Evolutionary conservation across 805 yeast species (phyloP), one percentile per base, ranked within the genome.

Genomic region (Metschnikowia sp.): DNA sequence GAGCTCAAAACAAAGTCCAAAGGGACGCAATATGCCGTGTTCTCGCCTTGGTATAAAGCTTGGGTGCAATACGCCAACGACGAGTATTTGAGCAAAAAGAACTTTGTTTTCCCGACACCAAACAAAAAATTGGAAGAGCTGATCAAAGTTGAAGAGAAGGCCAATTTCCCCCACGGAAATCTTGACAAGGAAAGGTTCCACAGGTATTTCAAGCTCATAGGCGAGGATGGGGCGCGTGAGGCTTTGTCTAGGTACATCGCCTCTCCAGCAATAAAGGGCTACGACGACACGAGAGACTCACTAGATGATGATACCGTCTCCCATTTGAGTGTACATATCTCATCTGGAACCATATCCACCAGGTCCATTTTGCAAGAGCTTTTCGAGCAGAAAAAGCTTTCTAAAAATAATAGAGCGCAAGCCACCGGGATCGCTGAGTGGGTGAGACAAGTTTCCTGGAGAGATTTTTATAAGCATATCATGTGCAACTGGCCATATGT

Each of bases 371-470:
- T 74, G 8, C 53, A 62, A 29, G 60, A 60, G 49, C 58, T 70
- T 31, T 45, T 39, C 13, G 53, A 63, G n/a, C 62, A 63, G 12
- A 36, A 60, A 45, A 47, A 64, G 55, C 50, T 59, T 32, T 53
- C 58, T 32, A 61, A 45, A 36, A 40, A 49, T 53, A 42, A 54
- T 54, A 43, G 60, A 40, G 54, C 57, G 35, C 69, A 68, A 18
- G 65, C 68, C 37, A 52, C 57, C 6, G 74, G 78, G 4, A 55
- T 66, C 13, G 66, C 69, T 19, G 72, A 72, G 38, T 80, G 76
- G 65, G 65, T 78, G 29, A 69, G 82, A 33, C 83, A 81, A 56
- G 66, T 81, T 9, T 79, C 83, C 1, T 81, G 82, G 79, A 69
- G 84, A 54, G 84, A 80, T 55, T 79, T 78, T 48, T 79, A 79